Evolutionary conservation across 768 basidiomycete species (phyloP), one percentile per base, ranked within the genome.

Genomic region (Naematelia aurantialba): DNA sequence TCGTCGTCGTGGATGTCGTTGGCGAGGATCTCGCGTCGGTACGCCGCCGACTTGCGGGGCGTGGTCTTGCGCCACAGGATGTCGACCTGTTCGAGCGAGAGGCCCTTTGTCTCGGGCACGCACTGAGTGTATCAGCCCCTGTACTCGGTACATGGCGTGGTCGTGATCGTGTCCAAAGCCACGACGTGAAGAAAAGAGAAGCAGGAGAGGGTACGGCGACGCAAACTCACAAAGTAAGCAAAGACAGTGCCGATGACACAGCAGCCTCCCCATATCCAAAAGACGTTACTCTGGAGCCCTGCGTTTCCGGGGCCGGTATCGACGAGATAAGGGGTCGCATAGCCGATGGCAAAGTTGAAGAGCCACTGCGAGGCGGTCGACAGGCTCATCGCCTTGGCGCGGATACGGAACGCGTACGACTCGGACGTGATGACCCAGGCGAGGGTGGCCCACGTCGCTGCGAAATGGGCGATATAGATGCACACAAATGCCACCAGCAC

Each of bases 351-450:
- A 62, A 81, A 78, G 63, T 78, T 77, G 55, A 63, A 78, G 12
- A 73, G 42, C 78, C 76, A 76, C 64, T 73, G 74, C 1, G 70
- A 63, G 4, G 66, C 60, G 11, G 63, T 68, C 19, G 76, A 74
- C 19, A 78, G 62, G 22, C 75, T 72, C 65, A 76, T 72, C 14
- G 77, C 75, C 51, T 76, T 76, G 22, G 77, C 77, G 13, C 77
- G 66, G 3, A 69, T 69, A 27, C 69, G 67, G 44, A 72, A 63
- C 3, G 77, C 45, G 63, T 82, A 83, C 45, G 83, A 77, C 59
- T 84, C 83, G 1, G 82, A 82, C 13, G 79, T 78, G 49, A 84
- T 79, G 11, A 83, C 78, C 82, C 82, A 83, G 1, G 83, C 81
- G 24, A 79, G 79, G 22, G 83, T 83, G 42, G 82, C 83, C 83